These are phyloP conservation scores for Lizanozyma gosingica DNA, from an alignment of 1,139 yeast species.

Conservation along the genomic window DNA sequence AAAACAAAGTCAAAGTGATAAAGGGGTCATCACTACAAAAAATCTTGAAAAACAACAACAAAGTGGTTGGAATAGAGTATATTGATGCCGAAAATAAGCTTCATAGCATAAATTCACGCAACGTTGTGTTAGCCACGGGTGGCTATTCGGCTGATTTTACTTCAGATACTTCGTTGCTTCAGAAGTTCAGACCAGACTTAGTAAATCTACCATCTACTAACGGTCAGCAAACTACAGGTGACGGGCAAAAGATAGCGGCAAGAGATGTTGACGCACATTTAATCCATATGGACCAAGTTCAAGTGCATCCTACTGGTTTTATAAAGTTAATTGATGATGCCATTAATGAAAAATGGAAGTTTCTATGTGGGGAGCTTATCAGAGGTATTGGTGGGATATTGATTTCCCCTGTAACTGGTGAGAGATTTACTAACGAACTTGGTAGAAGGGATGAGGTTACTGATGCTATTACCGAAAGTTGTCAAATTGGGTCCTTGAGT, in stretches of 20 bases:
- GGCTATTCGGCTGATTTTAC: conserved; percentile 64
- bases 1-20: conserved; percentile 10
- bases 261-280: conserved; percentile 48
- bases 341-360: conserved; percentile 15
- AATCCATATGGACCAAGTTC: conserved; percentile 69
- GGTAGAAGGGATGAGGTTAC: conserved; percentile 26
- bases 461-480: conserved; percentile 11
- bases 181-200: conserved; percentile 55
- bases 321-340: not conserved
- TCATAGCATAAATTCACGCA: conserved; percentile 5
- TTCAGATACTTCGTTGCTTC: conserved; percentile 35
- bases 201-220: conserved; percentile 62
- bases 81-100: conserved; percentile 4
- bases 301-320: conserved; percentile 78
- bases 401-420: conserved; percentile 21
- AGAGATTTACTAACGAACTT: conserved; percentile 27
- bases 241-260: conserved; percentile 57
- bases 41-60: conserved; percentile 10
- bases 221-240: conserved; percentile 70
- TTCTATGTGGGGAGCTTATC: conserved; percentile 29
- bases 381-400: conserved; percentile 33
- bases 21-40: conserved; percentile 14
- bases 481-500: not conserved
- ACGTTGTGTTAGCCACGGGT: conserved; percentile 69
- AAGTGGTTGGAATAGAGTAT: conserved; percentile 18